Conservation (phyloP, 768 basidiomycete genomes). For the Amanita pallidorosea region DNA sequence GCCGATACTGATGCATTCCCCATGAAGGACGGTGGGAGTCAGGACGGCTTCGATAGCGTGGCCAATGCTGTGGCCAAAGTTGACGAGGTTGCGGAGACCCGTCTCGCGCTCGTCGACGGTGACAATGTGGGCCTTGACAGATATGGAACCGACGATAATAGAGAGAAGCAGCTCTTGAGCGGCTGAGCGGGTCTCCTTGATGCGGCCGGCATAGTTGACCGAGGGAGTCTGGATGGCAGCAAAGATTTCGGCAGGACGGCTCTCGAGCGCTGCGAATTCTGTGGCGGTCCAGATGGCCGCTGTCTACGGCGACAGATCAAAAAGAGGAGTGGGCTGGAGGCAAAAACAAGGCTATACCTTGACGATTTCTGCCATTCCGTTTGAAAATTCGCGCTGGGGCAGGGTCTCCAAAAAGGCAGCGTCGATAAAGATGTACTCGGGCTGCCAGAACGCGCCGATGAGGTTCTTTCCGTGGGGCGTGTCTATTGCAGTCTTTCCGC, state of each 20-base stretch:
- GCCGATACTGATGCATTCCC: slow-evolving; percentile 91
- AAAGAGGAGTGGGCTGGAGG: neutral
- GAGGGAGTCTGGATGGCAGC: slow-evolving; percentile 74
- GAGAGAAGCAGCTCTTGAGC: slow-evolving; percentile 82
- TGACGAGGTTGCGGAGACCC: slow-evolving; percentile 94
- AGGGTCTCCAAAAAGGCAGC: slow-evolving; percentile 92
- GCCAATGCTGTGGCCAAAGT: slow-evolving; percentile 97
- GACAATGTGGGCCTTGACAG: slow-evolving; percentile 95
- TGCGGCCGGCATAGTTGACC: slow-evolving; percentile 41
- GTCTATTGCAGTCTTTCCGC: slow-evolving; percentile 99
- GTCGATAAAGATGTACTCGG: slow-evolving; percentile 95
- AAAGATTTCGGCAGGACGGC: slow-evolving; percentile 75
- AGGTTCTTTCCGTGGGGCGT: slow-evolving; percentile 98
- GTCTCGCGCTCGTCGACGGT: slow-evolving; percentile 96
- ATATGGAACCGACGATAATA: slow-evolving; percentile 87
- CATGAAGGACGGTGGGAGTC: slow-evolving; percentile 89
- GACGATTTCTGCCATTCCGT: slow-evolving; percentile 97
- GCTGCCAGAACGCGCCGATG: slow-evolving; percentile 98
- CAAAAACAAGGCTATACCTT: slow-evolving; percentile 46
- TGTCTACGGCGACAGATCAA: slow-evolving; percentile 41
- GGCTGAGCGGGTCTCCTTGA: slow-evolving; percentile 52
- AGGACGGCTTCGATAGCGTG: slow-evolving; percentile 97
- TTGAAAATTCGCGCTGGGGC: slow-evolving; percentile 88
- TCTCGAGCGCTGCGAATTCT: slow-evolving; percentile 85
- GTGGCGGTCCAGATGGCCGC: slow-evolving; percentile 97